A percentile compares a stretch with the other conserved stretches of the same genome.
phyloP scores from a whole-genome alignment of 2,329 filamentous ascomycete genomes.

The Paecilomyces sp. region DNA sequence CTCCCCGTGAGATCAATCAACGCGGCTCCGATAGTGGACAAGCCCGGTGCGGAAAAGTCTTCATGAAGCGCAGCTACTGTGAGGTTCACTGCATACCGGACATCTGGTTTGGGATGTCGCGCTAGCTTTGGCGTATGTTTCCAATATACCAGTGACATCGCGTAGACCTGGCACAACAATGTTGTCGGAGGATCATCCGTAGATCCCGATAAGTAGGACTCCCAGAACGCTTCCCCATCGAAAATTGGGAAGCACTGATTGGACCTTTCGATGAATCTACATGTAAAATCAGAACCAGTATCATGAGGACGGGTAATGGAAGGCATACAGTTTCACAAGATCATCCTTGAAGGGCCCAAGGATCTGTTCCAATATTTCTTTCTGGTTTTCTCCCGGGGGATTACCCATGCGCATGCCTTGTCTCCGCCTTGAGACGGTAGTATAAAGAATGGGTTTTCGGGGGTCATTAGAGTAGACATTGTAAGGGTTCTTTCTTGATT shows the following conservation, averaged over 20 bases:
- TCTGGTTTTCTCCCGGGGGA: conserved; percentile 42
- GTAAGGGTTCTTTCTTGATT: conserved; percentile 40
- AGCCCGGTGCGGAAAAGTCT: conserved; percentile 50
- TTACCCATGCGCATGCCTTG: conserved; percentile 39
- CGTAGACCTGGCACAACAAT: conserved; percentile 51
- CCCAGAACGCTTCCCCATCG: conserved; percentile 48
- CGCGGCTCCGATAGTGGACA: conserved; percentile 52
- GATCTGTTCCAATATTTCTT: conserved; percentile 52
- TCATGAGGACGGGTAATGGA: conserved; percentile 18
- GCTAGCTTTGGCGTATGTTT: conserved; percentile 39
- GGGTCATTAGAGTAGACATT: conserved; percentile 44
- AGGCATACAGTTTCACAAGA: conserved; percentile 45
- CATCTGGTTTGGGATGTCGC: conserved; percentile 47
- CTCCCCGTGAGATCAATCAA: conserved; percentile 54
- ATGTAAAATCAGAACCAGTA: conserved; percentile 1
- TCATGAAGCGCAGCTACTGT: conserved; percentile 55
- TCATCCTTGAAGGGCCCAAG: conserved; percentile 48
- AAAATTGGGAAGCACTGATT: conserved; percentile 57
- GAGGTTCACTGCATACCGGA: conserved; percentile 56
- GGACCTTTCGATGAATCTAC: conserved; percentile 49
- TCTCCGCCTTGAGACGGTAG: conserved; percentile 44
- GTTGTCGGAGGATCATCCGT: conserved; percentile 48
- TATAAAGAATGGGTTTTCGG: conserved; percentile 40
- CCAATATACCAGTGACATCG: conserved; percentile 54
- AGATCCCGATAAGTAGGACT: conserved; percentile 39